Evolutionary conservation across 1,284 basidiomycete species (phyloP).

Genomic region (Puccinia novopanici): DNA sequence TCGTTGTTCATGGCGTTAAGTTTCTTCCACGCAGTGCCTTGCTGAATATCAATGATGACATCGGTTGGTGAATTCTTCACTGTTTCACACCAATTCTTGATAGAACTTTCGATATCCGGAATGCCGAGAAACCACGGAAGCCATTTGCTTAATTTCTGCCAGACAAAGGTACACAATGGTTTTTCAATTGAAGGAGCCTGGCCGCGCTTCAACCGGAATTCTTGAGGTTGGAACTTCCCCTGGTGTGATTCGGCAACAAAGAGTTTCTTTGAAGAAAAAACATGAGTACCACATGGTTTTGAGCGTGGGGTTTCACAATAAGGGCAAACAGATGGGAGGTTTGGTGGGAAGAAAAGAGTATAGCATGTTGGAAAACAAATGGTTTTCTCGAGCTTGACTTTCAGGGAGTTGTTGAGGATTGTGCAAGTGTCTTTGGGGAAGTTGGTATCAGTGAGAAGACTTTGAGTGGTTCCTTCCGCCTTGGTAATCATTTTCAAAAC

Average conservation of each 20-base stretch:
- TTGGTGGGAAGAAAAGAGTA: neutral
- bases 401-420: neutral
- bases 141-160: slow-evolving; percentile 8
- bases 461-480: no score
- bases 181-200: neutral
- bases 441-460: no score
- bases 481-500: no score
- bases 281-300: neutral
- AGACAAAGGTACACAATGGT: neutral
- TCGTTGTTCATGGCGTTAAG: neutral
- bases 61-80: neutral
- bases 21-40: neutral
- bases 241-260: neutral
- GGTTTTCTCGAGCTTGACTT: neutral
- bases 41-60: slow-evolving; percentile 11
- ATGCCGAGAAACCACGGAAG: slow-evolving; percentile 1
- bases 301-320: slow-evolving; percentile 11
- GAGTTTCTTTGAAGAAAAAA: neutral
- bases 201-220: neutral
- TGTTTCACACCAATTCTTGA: slow-evolving; percentile 3
- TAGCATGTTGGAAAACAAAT: slow-evolving; percentile 13
- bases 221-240: neutral
- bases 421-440: slow-evolving; percentile 19
- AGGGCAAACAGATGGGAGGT: neutral
- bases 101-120: neutral